Conservation (phyloP, 768 basidiomycete species). For the Trametes elegans region DNA sequence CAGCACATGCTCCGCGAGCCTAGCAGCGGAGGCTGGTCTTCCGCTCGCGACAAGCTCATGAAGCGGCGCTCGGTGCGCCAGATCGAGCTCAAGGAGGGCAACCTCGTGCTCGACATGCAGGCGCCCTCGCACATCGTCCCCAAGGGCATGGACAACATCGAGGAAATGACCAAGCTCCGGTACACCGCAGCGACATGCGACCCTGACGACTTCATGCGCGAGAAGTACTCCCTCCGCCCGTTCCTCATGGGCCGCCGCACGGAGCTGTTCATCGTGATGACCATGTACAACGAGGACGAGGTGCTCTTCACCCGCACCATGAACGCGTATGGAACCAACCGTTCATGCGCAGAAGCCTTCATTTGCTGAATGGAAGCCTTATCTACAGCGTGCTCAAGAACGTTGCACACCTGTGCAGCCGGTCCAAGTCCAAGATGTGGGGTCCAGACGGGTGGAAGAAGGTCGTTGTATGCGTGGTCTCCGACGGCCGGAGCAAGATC, state of each 20-base stretch:
- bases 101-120: constrained; percentile 79
- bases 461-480: constrained; percentile 84
- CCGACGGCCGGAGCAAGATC: constrained; percentile 82
- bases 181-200: constrained; percentile 90
- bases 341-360: not conserved
- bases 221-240: constrained; percentile 74
- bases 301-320: constrained; percentile 75
- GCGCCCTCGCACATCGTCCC: constrained; percentile 80
- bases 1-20: constrained; percentile 45
- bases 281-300: constrained; percentile 95
- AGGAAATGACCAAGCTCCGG: constrained; percentile 81
- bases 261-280: constrained; percentile 94
- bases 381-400: constrained; percentile 77
- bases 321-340: constrained; percentile 60
- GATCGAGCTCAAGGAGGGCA: constrained; percentile 78
- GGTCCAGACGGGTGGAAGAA: constrained; percentile 90
- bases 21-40: constrained; percentile 58
- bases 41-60: constrained; percentile 77
- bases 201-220: constrained; percentile 82
- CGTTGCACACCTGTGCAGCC: constrained; percentile 71
- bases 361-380: constrained; percentile 6
- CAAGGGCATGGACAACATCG: constrained; percentile 54
- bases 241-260: constrained; percentile 79
- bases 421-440: constrained; percentile 75
- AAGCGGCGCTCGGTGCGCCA: constrained; percentile 76